Evolutionary conservation across 139 green algal genomes (phyloP).

Genomic region (Micractinium conductrix): DNA sequence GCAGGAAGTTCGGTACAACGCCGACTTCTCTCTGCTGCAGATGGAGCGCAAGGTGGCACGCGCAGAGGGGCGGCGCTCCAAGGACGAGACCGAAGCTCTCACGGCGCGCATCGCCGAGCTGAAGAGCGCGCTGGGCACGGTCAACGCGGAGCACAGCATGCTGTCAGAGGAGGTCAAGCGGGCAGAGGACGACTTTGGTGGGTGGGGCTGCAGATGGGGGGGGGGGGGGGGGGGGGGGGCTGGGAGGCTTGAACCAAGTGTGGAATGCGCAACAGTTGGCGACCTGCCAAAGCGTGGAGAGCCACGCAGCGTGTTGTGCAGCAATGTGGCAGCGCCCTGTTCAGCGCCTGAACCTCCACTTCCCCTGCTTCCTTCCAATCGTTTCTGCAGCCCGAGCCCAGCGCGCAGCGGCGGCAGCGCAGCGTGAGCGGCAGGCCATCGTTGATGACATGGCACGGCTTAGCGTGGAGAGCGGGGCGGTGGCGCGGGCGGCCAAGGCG

Average conservation of each 20-base stretch:
- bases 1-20: slow-evolving; percentile 87
- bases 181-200: slow-evolving; percentile 76
- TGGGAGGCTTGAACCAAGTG: background rate
- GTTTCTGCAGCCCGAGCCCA: slow-evolving; percentile 16
- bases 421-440: slow-evolving; percentile 21
- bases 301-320: background rate
- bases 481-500: slow-evolving; percentile 35
- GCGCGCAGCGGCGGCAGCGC: background rate
- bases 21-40: slow-evolving; percentile 83
- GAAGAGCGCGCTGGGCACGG: slow-evolving; percentile 62
- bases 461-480: slow-evolving; percentile 74
- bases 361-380: background rate
- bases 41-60: slow-evolving; percentile 85
- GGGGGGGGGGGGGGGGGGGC: background rate
- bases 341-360: background rate
- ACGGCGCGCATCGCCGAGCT: slow-evolving; percentile 71
- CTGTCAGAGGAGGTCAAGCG: slow-evolving; percentile 71
- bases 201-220: background rate
- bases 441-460: slow-evolving; percentile 72
- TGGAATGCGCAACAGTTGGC: background rate
- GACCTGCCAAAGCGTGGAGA: background rate
- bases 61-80: slow-evolving; percentile 73
- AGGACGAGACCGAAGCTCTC: slow-evolving; percentile 83
- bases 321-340: background rate
- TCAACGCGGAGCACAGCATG: slow-evolving; percentile 73